These are phyloP conservation scores for Cryptosporidium xiaoi DNA, from an alignment of 169 alveolate species.

Conservation along the genomic window DNA sequence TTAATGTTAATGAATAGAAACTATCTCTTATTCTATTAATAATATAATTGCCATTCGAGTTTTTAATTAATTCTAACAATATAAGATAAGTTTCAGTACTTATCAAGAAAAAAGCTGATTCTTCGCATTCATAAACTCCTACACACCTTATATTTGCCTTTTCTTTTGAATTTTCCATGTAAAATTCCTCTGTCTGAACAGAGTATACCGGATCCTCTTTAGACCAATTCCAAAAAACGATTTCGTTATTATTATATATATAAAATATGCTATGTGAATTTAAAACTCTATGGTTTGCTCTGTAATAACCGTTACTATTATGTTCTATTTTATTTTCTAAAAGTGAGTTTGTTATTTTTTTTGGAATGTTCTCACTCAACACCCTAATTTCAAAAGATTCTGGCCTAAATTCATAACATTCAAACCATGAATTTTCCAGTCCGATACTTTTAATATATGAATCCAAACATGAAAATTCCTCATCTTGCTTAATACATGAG, in stretches of 20 bases:
- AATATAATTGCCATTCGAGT: slow-evolving; percentile 47
- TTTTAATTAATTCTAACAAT: slow-evolving; percentile 2
- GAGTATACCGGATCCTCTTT: slow-evolving; percentile 56
- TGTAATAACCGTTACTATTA: neutral
- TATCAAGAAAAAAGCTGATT: neutral
- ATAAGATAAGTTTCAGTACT: slow-evolving; percentile 25
- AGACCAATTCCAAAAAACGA: slow-evolving; percentile 70
- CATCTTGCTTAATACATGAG: slow-evolving; percentile 67
- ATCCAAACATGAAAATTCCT: slow-evolving; percentile 24
- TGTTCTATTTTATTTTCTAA: neutral
- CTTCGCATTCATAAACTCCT: slow-evolving; percentile 23
- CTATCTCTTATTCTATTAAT: slow-evolving; percentile 51
- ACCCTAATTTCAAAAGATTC: slow-evolving; percentile 49
- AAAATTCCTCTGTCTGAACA: slow-evolving; percentile 64
- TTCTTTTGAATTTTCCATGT: slow-evolving; percentile 8
- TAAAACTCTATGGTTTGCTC: slow-evolving; percentile 1
- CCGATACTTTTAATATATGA: neutral
- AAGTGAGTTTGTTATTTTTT: slow-evolving; percentile 10
- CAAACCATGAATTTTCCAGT: neutral
- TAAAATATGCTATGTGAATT: slow-evolving; percentile 47
- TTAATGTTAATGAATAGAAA: slow-evolving; percentile 11
- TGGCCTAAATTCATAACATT: slow-evolving; percentile 59
- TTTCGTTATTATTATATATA: slow-evolving; percentile 26
- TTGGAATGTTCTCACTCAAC: slow-evolving; percentile 25
- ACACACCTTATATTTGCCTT: slow-evolving; percentile 50